Evolutionary conservation across 208 protist species (phyloP).

Genomic region (Leishmania lainsoni): DNA sequence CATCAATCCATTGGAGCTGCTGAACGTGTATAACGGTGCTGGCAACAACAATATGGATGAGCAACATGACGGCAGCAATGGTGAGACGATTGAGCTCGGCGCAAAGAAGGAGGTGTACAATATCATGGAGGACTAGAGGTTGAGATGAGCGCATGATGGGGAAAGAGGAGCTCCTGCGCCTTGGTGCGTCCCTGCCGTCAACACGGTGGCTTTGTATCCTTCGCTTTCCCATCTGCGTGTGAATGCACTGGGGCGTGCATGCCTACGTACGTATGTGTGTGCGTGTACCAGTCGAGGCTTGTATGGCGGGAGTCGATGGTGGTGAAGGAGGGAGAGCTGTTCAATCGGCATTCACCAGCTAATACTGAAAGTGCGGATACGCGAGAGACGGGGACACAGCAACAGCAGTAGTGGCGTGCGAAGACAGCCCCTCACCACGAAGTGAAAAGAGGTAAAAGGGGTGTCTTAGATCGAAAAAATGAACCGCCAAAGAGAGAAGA

Average conservation of each 20-base stretch:
- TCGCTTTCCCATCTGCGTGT: background rate
- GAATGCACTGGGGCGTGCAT: background rate
- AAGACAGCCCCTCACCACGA: background rate
- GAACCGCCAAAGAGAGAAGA: background rate
- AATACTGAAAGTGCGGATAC: background rate
- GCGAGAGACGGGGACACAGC: background rate
- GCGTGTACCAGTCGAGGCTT: background rate
- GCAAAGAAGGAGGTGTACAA: constrained; percentile 61
- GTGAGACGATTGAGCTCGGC: constrained; percentile 34
- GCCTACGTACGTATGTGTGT: background rate
- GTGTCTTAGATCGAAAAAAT: background rate
- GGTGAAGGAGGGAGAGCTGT: background rate
- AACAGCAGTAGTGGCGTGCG: background rate
- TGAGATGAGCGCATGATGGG: background rate
- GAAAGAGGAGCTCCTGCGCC: background rate
- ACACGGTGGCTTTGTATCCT: background rate
- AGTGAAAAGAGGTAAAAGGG: background rate
- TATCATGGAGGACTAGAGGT: constrained; percentile 48
- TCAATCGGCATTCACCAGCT: too few relatives aligned
- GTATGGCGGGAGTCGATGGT: background rate
- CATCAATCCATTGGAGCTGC: constrained; percentile 63
- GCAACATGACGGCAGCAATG: background rate
- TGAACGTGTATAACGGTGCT: constrained; percentile 36
- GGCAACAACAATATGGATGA: background rate
- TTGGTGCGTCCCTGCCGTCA: background rate